Evolutionary conservation across 495 filamentous ascomycete species (phyloP).

Genomic region (Podospora anserina): DNA sequence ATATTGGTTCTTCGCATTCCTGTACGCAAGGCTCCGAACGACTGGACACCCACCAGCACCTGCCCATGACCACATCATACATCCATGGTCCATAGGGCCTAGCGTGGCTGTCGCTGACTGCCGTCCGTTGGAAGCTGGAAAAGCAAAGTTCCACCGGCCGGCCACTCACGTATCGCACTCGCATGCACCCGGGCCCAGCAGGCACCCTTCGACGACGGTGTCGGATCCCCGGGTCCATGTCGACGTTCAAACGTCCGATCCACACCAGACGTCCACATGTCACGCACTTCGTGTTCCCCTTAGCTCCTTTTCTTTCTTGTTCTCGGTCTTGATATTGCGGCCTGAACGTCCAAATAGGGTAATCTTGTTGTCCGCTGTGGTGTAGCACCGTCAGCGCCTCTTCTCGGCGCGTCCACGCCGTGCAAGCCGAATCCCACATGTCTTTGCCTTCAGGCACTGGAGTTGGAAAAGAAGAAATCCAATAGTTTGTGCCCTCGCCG

Average conservation of each 20-base stretch:
- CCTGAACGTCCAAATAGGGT: background rate
- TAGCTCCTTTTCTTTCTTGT: background rate
- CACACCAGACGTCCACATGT: no score
- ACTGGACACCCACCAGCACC: background rate
- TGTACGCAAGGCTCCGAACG: background rate
- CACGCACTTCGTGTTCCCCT: background rate
- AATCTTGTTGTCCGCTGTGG: background rate
- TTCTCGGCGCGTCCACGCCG: background rate
- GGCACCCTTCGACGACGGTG: background rate
- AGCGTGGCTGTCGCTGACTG: background rate
- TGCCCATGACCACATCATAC: no score
- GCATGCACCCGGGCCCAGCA: background rate
- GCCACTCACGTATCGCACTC: background rate
- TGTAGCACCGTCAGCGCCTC: background rate
- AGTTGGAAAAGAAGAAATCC: background rate
- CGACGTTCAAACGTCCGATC: no score
- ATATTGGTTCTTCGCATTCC: background rate
- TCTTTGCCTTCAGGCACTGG: background rate
- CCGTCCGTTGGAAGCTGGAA: background rate
- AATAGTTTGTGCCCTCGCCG: background rate
- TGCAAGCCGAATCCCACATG: background rate
- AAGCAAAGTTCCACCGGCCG: background rate
- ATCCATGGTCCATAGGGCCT: no score
- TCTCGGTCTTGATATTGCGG: background rate
- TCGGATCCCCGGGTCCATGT: no score